Percentiles rank a stretch among this genome's conserved stretches.
Evolutionary conservation across 768 basidiomycete genomes (phyloP).

Genomic region (Gelatoporia subvermispora): DNA sequence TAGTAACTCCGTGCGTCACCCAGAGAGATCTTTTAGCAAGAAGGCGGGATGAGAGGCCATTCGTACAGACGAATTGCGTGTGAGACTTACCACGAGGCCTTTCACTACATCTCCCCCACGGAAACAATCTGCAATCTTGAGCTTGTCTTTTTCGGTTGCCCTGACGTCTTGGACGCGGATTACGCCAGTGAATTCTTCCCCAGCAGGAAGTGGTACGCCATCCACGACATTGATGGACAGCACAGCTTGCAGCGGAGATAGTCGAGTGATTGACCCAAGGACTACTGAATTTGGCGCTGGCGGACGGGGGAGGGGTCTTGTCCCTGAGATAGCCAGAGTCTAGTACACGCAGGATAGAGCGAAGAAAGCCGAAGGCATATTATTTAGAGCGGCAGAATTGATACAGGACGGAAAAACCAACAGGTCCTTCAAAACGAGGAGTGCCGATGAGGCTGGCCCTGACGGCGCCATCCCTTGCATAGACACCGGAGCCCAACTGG

Average conservation of each 20-base stretch:
- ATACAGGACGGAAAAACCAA: slow-evolving; percentile 42
- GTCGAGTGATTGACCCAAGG: slow-evolving; percentile 75
- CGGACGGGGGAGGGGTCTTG: slow-evolving; percentile 55
- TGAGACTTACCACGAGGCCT: slow-evolving; percentile 68
- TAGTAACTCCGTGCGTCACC: slow-evolving; percentile 92
- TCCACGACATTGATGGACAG: slow-evolving; percentile 86
- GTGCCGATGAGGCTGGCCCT: slow-evolving; percentile 71
- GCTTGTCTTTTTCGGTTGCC: slow-evolving; percentile 84
- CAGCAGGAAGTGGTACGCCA: slow-evolving; percentile 71
- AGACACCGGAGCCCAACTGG: slow-evolving; percentile 62
- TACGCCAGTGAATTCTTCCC: slow-evolving; percentile 87
- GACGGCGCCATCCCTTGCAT: slow-evolving; percentile 54
- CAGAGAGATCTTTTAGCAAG: slow-evolving; percentile 85
- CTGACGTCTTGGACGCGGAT: slow-evolving; percentile 86
- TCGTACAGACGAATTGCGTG: background rate
- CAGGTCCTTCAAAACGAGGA: slow-evolving; percentile 57
- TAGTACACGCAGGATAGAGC: slow-evolving; percentile 22
- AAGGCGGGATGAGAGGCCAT: no score
- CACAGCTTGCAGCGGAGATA: slow-evolving; percentile 80
- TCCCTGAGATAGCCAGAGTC: slow-evolving; percentile 59
- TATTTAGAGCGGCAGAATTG: slow-evolving; percentile 14
- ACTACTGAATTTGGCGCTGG: slow-evolving; percentile 73
- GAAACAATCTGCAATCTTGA: slow-evolving; percentile 89
- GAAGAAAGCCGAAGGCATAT: slow-evolving; percentile 10
- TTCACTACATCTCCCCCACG: slow-evolving; percentile 88